Percentiles rank a stretch among this genome's conserved stretches.
Evolutionary conservation across 1,284 basidiomycete genomes (phyloP).

Genomic region (Apiotrichum veenhuisii): DNA sequence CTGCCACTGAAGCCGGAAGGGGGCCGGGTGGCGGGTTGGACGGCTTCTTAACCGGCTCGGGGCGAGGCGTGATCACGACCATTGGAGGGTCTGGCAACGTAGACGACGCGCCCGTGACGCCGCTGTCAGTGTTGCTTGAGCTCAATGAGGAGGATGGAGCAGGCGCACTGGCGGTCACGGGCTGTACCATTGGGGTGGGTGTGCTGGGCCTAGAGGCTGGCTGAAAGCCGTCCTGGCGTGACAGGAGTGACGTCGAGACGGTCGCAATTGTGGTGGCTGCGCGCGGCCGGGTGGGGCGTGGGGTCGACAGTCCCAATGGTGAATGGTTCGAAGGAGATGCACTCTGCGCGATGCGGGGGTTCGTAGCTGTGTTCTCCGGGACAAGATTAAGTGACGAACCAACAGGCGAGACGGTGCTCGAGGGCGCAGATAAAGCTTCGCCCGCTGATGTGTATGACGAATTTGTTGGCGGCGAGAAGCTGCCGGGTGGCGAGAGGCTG

Average conservation of each 20-base stretch:
- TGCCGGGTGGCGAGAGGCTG: not conserved
- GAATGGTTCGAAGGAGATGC: not conserved
- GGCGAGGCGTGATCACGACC: conserved; percentile 4
- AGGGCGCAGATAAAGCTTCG: not conserved
- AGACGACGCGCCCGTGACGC: conserved; percentile 1
- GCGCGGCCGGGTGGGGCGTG: conserved; percentile 1
- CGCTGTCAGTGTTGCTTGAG: not conserved
- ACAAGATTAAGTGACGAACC: not conserved
- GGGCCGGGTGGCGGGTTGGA: conserved; percentile 10
- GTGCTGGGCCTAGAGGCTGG: conserved; percentile 1
- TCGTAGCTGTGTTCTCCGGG: not conserved
- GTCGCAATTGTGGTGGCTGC: conserved; percentile 3
- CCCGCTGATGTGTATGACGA: not conserved
- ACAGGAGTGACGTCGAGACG: not conserved
- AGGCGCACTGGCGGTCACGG: not conserved
- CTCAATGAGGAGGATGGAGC: not conserved
- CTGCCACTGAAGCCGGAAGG: conserved; percentile 11
- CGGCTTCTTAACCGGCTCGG: conserved; percentile 12
- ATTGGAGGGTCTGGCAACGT: not conserved
- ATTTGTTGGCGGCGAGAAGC: not conserved
- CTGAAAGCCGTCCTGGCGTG: conserved; percentile 4
- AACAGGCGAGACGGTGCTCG: not conserved
- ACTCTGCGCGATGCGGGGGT: not conserved
- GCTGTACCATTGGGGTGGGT: not conserved
- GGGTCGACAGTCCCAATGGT: not conserved